Evolutionary conservation across 2,329 filamentous ascomycete genomes (phyloP).

Genomic region (Exophiala calicioides): DNA sequence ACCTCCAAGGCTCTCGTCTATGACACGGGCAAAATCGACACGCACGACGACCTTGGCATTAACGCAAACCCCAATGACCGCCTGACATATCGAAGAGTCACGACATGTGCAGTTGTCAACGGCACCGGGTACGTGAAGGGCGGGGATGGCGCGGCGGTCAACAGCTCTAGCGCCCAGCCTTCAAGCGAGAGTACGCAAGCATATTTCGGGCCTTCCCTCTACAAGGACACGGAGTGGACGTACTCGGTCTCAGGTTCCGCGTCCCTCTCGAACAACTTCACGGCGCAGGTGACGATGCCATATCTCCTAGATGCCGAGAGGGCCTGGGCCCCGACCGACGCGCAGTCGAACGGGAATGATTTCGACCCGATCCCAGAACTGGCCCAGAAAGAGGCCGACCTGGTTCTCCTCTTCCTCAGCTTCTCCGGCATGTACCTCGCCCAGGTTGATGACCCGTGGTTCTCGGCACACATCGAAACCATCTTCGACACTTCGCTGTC

Average conservation of each 20-base stretch:
- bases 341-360: conserved; percentile 8
- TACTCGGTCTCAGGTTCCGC: conserved; percentile 25
- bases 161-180: background rate
- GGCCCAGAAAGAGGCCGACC: conserved; percentile 11
- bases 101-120: conserved; percentile 26
- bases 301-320: conserved; percentile 19
- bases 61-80: conserved; percentile 23
- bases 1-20: conserved; percentile 11
- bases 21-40: conserved; percentile 27
- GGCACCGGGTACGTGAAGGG: conserved; percentile 13
- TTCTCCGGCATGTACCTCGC: conserved; percentile 23
- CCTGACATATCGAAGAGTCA: conserved; percentile 22
- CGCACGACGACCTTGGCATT: conserved; percentile 26
- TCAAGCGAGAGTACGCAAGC: conserved; percentile 11
- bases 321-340: conserved; percentile 4
- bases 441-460: conserved; percentile 25
- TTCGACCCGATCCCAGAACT: conserved; percentile 22
- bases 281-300: conserved; percentile 12
- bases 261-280: conserved; percentile 23
- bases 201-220: conserved; percentile 18
- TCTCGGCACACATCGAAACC: conserved; percentile 16
- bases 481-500: background rate
- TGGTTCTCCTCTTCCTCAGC: conserved; percentile 22
- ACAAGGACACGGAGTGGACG: conserved; percentile 22
- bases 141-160: conserved; percentile 16